These are phyloP conservation scores for Penicillium tannophilum DNA, from an alignment of 495 filamentous ascomycete genomes.

Conservation along the genomic window DNA sequence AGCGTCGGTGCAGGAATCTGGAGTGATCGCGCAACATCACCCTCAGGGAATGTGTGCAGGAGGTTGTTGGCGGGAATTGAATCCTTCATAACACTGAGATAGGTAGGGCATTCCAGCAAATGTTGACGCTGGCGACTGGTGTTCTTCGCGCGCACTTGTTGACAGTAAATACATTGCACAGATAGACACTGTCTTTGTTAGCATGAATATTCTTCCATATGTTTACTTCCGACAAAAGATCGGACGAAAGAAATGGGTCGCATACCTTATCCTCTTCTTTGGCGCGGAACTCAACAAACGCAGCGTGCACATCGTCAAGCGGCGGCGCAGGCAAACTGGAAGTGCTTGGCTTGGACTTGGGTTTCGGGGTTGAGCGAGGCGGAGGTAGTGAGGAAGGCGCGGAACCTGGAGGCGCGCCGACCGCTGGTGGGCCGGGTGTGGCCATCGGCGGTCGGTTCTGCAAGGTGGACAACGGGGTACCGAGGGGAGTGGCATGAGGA, in stretches of 20 bases:
- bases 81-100: slow-evolving; percentile 60
- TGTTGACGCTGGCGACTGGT: slow-evolving; percentile 59
- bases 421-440: slow-evolving; percentile 37
- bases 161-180: slow-evolving; percentile 61
- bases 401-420: slow-evolving; percentile 25
- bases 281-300: slow-evolving; percentile 58
- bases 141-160: slow-evolving; percentile 59
- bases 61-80: slow-evolving; percentile 60
- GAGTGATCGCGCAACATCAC: slow-evolving; percentile 52
- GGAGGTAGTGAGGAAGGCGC: slow-evolving; percentile 35
- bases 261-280: slow-evolving; percentile 61
- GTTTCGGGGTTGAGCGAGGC: slow-evolving; percentile 45
- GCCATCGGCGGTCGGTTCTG: slow-evolving; percentile 42
- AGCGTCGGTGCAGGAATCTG: slow-evolving; percentile 58
- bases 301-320: slow-evolving; percentile 56
- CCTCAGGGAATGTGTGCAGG: slow-evolving; percentile 58
- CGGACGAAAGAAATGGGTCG: not conserved
- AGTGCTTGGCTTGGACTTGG: slow-evolving; percentile 40
- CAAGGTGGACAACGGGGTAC: slow-evolving; percentile 46
- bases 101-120: slow-evolving; percentile 56
- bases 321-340: slow-evolving; percentile 48
- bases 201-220: slow-evolving; percentile 1
- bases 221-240: not conserved
- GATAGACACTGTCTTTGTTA: slow-evolving; percentile 49
- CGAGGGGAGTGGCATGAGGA: slow-evolving; percentile 47